Conservation (phyloP, 2,329 filamentous ascomycete species). For the Geoglossum cookeanum region DNA sequence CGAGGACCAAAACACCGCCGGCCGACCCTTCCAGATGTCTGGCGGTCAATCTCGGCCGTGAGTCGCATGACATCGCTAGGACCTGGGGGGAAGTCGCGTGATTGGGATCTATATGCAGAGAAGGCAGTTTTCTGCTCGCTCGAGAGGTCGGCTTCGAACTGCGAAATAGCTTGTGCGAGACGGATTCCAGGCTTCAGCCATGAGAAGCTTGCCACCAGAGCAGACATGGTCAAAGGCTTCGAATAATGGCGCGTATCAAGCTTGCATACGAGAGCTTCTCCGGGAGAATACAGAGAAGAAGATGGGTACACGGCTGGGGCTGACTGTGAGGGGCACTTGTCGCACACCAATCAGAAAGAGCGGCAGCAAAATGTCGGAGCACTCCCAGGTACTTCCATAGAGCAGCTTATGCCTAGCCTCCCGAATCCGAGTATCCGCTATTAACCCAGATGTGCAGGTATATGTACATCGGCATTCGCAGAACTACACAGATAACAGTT, state of each 20-base stretch:
- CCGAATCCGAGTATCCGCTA: too few species aligned
- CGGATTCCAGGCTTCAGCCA: conserved; percentile 21
- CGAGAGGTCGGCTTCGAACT: conserved; percentile 22
- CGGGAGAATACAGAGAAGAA: not conserved
- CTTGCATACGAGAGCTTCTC: not conserved
- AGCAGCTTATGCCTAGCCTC: too few species aligned
- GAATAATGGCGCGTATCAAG: not conserved
- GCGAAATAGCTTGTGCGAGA: conserved; percentile 22
- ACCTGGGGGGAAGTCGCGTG: conserved; percentile 13
- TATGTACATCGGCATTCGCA: too few species aligned
- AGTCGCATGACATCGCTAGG: conserved; percentile 22
- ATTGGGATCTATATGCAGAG: conserved; percentile 9
- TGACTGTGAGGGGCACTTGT: too few species aligned
- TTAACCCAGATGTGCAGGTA: too few species aligned
- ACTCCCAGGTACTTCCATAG: too few species aligned
- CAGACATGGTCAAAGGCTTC: conserved; percentile 5
- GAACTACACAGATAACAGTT: too few species aligned
- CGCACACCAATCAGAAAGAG: too few species aligned
- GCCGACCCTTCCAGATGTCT: conserved; percentile 7
- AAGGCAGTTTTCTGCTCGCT: conserved; percentile 19
- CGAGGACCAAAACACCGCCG: conserved; percentile 23
- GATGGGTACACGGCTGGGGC: not conserved
- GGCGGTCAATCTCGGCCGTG: conserved; percentile 21
- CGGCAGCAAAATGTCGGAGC: too few species aligned
- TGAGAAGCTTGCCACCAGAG: conserved; percentile 6